A percentile compares a stretch with the other conserved stretches of the same genome.
These are phyloP conservation scores for Aureobasidium leucospermi DNA, from an alignment of 2,329 filamentous ascomycete species.

Conservation along the genomic window DNA sequence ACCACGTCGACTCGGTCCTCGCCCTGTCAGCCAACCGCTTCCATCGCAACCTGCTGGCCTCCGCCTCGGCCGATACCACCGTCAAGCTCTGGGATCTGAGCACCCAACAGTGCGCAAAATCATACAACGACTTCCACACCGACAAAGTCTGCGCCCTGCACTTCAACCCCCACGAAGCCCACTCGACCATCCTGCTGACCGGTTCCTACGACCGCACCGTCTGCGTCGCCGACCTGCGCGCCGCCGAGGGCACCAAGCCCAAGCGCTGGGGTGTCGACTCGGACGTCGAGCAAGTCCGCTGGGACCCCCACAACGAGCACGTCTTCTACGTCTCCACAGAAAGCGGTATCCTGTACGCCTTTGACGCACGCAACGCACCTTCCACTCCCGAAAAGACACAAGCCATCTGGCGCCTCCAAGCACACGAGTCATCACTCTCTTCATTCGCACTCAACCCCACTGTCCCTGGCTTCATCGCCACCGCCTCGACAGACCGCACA, in stretches of 20 bases:
- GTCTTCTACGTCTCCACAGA: slow-evolving; percentile 93
- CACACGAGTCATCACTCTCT: slow-evolving; percentile 86
- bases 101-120: slow-evolving; percentile 87
- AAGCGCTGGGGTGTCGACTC: slow-evolving; percentile 90
- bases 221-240: slow-evolving; percentile 92
- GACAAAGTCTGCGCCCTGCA: slow-evolving; percentile 96
- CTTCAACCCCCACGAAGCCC: slow-evolving; percentile 85
- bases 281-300: slow-evolving; percentile 86
- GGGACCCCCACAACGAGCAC: slow-evolving; percentile 89
- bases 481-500: slow-evolving; percentile 86
- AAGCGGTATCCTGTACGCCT: slow-evolving; percentile 82
- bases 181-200: slow-evolving; percentile 81
- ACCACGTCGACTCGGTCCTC: slow-evolving; percentile 90
- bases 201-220: slow-evolving; percentile 93
- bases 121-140: slow-evolving; percentile 79
- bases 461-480: slow-evolving; percentile 88
- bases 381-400: slow-evolving; percentile 67
- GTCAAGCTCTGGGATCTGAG: slow-evolving; percentile 97
- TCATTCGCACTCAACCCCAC: slow-evolving; percentile 86
- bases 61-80: slow-evolving; percentile 91
- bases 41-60: slow-evolving; percentile 90
- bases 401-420: slow-evolving; percentile 88
- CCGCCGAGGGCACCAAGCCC: slow-evolving; percentile 67
- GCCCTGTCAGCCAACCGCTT: slow-evolving; percentile 86
- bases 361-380: slow-evolving; percentile 74